A percentile compares a stretch with the other conserved stretches of the same genome.
phyloP scores from a whole-genome alignment of 768 basidiomycete genomes.

The Tylopilus vinaceipallidus region DNA sequence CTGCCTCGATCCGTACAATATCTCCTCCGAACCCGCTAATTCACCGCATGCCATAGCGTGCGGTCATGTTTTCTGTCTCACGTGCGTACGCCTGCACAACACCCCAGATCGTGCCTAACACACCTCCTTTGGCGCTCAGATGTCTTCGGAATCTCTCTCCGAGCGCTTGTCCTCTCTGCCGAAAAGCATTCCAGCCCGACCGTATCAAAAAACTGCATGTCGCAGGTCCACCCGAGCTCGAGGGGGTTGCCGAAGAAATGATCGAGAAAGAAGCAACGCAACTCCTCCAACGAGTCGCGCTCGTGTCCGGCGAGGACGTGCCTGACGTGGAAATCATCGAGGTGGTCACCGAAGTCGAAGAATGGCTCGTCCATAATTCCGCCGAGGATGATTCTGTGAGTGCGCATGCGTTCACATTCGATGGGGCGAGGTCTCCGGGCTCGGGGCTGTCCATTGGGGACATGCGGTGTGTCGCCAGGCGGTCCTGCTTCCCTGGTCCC shows the following conservation, averaged over 20 bases:
- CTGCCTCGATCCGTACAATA: conserved; percentile 60
- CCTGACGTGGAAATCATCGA: conserved; percentile 35
- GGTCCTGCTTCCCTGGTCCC: conserved; percentile 11
- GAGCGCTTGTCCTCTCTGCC: conserved; percentile 62
- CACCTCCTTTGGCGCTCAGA: conserved; percentile 31
- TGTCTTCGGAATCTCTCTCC: conserved; percentile 54
- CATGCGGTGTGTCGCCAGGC: neutral
- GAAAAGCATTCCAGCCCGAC: conserved; percentile 55
- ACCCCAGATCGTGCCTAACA: conserved; percentile 11
- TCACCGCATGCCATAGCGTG: conserved; percentile 72
- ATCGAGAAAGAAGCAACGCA: conserved; percentile 41
- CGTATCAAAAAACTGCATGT: conserved; percentile 68
- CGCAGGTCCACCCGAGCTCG: conserved; percentile 41
- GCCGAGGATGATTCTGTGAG: conserved; percentile 39
- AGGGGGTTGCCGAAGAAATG: conserved; percentile 36
- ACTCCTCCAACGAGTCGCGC: conserved; percentile 35
- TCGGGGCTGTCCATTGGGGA: neutral
- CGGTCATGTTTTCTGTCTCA: conserved; percentile 72
- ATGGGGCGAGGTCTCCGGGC: neutral
- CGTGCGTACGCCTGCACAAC: conserved; percentile 45
- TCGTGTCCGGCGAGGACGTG: conserved; percentile 34
- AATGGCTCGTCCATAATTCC: conserved; percentile 46
- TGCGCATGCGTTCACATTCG: conserved; percentile 8
- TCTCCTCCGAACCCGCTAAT: conserved; percentile 47
- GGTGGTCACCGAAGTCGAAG: conserved; percentile 46